Conservation (phyloP, 306 rosid genomes). For the Dicorynia guianensis region DNA sequence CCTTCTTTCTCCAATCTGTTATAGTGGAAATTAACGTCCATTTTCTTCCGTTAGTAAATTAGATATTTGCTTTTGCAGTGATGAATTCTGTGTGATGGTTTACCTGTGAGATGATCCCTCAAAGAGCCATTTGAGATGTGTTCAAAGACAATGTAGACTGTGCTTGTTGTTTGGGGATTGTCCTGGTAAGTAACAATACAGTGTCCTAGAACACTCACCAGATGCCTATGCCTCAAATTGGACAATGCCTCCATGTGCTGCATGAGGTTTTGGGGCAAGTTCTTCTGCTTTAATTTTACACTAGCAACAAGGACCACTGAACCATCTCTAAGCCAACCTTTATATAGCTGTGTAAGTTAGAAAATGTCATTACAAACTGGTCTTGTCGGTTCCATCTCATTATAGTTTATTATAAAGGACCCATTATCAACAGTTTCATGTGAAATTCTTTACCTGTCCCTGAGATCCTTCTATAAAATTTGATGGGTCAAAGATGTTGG, state of each 20-base stretch:
- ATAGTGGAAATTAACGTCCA: conserved; percentile 16
- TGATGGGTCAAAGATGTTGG: conserved; percentile 75
- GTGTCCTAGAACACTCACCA: conserved; percentile 93
- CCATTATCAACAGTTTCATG: conserved; percentile 18
- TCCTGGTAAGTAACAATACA: conserved; percentile 67
- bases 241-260: conserved; percentile 66
- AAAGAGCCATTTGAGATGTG: conserved; percentile 70
- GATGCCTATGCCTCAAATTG: conserved; percentile 85
- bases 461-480: conserved; percentile 69
- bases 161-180: conserved; percentile 61
- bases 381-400: conserved; percentile 42
- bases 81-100: conserved; percentile 2
- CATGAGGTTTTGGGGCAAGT: conserved; percentile 56
- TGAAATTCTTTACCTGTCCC: conserved; percentile 65
- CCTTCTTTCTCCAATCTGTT: conserved; percentile 87
- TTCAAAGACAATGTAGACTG: conserved; percentile 73
- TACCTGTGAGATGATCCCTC: conserved; percentile 80
- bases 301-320: conserved; percentile 67
- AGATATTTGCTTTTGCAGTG: conserved; percentile 10
- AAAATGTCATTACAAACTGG: conserved; percentile 21
- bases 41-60: not conserved
- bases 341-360: conserved; percentile 61
- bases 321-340: conserved; percentile 80
- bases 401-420: not conserved
- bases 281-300: conserved; percentile 71